Evolutionary conservation across 1,284 basidiomycete species (phyloP).

Genomic region (Trametes hirsuta): DNA sequence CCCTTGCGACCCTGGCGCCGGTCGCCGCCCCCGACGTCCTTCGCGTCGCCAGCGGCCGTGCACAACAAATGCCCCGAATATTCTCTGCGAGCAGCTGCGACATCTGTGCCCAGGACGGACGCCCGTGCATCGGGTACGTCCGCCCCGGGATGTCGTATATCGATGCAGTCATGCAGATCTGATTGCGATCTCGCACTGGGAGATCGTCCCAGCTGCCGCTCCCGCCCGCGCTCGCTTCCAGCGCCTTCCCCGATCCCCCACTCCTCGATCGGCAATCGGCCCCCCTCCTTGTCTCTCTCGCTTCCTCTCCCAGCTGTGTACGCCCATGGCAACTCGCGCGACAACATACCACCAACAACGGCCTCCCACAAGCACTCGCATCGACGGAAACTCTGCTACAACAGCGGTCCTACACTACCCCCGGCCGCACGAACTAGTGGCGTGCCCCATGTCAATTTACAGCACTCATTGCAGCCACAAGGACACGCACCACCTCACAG

Average conservation of each 20-base stretch:
- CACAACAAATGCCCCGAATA: neutral
- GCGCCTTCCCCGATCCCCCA: slow-evolving; percentile 10
- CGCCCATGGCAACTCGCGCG: neutral
- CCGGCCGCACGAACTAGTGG: slow-evolving; percentile 3
- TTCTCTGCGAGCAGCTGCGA: neutral
- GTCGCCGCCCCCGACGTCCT: neutral
- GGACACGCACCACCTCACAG: slow-evolving; percentile 28
- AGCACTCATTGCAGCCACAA: slow-evolving; percentile 12
- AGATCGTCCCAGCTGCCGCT: neutral
- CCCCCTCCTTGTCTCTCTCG: neutral
- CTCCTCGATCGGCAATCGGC: slow-evolving; percentile 11
- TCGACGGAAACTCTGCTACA: slow-evolving; percentile 8
- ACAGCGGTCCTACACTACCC: neutral
- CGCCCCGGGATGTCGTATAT: slow-evolving; percentile 13
- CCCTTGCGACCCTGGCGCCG: slow-evolving; percentile 7
- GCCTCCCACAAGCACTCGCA: neutral
- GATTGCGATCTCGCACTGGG: slow-evolving; percentile 23
- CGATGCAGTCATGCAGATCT: slow-evolving; percentile 27
- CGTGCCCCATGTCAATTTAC: slow-evolving; percentile 5
- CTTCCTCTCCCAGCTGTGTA: neutral
- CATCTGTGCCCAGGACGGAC: slow-evolving; percentile 20
- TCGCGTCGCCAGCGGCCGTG: neutral
- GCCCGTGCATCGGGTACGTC: slow-evolving; percentile 3
- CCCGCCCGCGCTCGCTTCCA: slow-evolving; percentile 11
- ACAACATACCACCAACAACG: neutral